Evolutionary conservation across 179 eudicot genomes (phyloP).

Genomic region (Beta macrorhiza): DNA sequence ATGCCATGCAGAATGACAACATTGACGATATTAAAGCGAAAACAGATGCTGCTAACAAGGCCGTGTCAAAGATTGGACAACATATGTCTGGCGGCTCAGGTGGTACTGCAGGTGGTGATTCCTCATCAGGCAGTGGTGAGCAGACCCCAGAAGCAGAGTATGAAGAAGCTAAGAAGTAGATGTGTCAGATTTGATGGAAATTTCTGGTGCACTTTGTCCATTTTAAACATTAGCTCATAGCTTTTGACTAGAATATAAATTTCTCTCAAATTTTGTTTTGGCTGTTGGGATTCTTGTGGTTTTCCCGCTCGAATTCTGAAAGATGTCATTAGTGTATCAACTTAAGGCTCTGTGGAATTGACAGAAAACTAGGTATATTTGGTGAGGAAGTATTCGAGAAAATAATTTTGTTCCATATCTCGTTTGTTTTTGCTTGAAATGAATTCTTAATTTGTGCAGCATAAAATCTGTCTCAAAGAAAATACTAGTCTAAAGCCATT

Average conservation of each 20-base stretch:
- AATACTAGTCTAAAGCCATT: no score
- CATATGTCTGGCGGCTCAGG: conserved; percentile 47
- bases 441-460: no score
- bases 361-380: conserved; percentile 3
- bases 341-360: not conserved
- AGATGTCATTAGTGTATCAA: conserved; percentile 8
- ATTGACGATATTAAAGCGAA: conserved; percentile 59
- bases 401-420: not conserved
- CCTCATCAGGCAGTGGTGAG: conserved; percentile 27
- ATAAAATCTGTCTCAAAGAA: no score
- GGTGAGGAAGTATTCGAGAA: not conserved
- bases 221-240: conserved; percentile 2
- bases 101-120: conserved; percentile 22
- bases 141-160: conserved; percentile 52
- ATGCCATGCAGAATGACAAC: conserved; percentile 50
- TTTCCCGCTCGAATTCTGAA: not conserved
- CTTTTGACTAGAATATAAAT: conserved; percentile 4
- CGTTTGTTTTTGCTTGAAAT: not conserved
- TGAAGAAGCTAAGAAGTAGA: conserved; percentile 45
- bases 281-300: not conserved
- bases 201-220: conserved; percentile 7
- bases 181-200: not conserved
- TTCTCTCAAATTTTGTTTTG: conserved; percentile 16
- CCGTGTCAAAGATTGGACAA: conserved; percentile 51
- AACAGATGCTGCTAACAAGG: conserved; percentile 46